These are phyloP conservation scores for Rubia peregrina DNA, from an alignment of 305 asterid genomes.

Conservation along the genomic window DNA sequence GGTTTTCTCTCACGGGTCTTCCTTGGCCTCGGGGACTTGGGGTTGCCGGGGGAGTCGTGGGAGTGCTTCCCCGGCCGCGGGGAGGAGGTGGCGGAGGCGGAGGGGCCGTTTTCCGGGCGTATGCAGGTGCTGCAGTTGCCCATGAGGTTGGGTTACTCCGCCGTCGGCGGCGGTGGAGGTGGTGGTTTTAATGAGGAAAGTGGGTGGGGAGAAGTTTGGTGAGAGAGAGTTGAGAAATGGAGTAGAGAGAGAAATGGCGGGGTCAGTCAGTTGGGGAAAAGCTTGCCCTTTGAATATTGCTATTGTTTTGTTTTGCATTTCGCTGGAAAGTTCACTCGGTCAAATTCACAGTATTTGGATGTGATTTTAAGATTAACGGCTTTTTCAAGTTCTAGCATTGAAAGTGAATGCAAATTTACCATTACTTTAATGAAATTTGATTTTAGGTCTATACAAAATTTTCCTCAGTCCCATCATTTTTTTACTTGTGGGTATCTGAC, in stretches of 20 bases:
- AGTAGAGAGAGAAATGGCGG: slow-evolving; percentile 41
- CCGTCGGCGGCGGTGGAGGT: slow-evolving; percentile 28
- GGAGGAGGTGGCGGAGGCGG: slow-evolving; percentile 14
- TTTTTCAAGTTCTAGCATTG: no score
- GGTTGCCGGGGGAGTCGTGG: slow-evolving; percentile 1
- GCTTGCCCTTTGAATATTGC: slow-evolving; percentile 23
- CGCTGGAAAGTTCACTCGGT: neutral
- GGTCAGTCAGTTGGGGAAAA: slow-evolving; percentile 30
- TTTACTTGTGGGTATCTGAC: no score
- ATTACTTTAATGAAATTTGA: no score
- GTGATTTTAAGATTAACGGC: no score
- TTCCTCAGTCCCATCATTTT: no score
- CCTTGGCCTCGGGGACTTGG: slow-evolving; percentile 28
- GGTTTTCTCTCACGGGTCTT: slow-evolving; percentile 39
- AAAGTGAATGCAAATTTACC: no score
- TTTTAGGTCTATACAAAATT: no score
- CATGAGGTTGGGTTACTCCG: slow-evolving; percentile 40
- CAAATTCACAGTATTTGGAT: neutral
- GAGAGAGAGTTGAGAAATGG: slow-evolving; percentile 17
- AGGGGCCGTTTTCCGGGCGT: slow-evolving; percentile 42
- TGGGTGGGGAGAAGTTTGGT: slow-evolving; percentile 20
- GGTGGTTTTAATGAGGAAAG: neutral
- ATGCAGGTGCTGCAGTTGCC: slow-evolving; percentile 91
- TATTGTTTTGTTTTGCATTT: neutral
- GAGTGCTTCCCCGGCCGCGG: neutral